Evolutionary conservation across 805 yeast species (phyloP).

Genomic region (Candida michaelii): DNA sequence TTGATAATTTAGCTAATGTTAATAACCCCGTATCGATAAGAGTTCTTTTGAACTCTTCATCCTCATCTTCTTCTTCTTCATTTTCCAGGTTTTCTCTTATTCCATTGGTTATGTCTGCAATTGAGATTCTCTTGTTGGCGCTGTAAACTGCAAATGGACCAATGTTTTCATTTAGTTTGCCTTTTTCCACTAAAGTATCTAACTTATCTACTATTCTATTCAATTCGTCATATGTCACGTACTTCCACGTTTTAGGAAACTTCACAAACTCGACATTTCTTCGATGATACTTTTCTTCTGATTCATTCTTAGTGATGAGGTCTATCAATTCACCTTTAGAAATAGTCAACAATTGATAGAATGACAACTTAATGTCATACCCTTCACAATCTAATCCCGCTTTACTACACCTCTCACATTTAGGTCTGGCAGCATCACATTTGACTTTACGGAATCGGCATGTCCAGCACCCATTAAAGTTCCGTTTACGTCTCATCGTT

Average conservation of each 20-base stretch:
- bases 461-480: constrained; percentile 56
- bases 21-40: constrained; percentile 38
- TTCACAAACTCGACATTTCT: constrained; percentile 45
- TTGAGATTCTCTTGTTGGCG: background rate
- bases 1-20: constrained; percentile 38
- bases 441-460: constrained; percentile 54
- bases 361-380: constrained; percentile 48
- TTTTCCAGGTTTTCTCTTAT: background rate
- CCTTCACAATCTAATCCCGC: constrained; percentile 49
- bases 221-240: constrained; percentile 39
- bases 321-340: constrained; percentile 16
- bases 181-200: constrained; percentile 19
- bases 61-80: background rate
- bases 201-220: constrained; percentile 35
- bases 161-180: constrained; percentile 11
- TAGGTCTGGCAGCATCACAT: constrained; percentile 50
- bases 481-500: constrained; percentile 29
- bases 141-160: constrained; percentile 27
- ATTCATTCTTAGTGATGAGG: constrained; percentile 20
- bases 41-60: constrained; percentile 6
- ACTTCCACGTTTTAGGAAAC: constrained; percentile 36
- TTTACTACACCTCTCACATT: constrained; percentile 46
- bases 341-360: constrained; percentile 43
- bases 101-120: background rate
- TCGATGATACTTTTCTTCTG: constrained; percentile 39